Evolutionary conservation across 345 rosid species (phyloP), one percentile per base, ranked within the genome.

Genomic region (Iberis pinnata): DNA sequence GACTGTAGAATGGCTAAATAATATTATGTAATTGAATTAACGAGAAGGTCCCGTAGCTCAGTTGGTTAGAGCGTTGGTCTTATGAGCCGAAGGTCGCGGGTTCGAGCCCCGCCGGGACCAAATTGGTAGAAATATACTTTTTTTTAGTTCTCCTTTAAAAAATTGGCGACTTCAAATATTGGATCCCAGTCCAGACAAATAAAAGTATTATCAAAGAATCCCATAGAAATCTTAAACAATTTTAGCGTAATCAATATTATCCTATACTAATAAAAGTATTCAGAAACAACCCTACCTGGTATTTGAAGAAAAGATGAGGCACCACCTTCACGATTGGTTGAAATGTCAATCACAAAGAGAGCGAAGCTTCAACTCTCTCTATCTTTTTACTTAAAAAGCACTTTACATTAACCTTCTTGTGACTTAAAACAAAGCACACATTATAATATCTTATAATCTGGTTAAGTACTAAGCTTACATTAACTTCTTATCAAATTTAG

Each of bases 1-100:
- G n/a, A n/a, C n/a, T n/a, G n/a, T n/a, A n/a, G n/a, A n/a, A n/a
- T n/a, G n/a, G n/a, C n/a, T n/a, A n/a, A n/a, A n/a, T n/a, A n/a
- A n/a, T n/a, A n/a, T n/a, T n/a, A n/a, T n/a, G n/a, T n/a, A n/a
- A 37, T 37, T 58, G 3, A 22, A 22, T 22, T 2, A 22, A 22
- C 25, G 25, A 22, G 25, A 22, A 2, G 25, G 25, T 89, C 95
- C 88, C 87, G 95, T 86, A 87, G 97, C 95, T 89, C 96, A 86
- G 97, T 84, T 84, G 97, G 95, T 84, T 87, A 87, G 96, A 87
- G 96, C 95, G 90, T 87, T 87, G 97, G 89, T 86, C 92, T 83
- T 83, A 83, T 86, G 92, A 86, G 95, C 88, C 92, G 88, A 86
- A 82, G 74, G 95, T 82, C 83, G 86, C 88, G 85, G 80, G 83